Evolutionary conservation across 257 asterid genomes (phyloP).

Genomic region (Solanum dulcamara): DNA sequence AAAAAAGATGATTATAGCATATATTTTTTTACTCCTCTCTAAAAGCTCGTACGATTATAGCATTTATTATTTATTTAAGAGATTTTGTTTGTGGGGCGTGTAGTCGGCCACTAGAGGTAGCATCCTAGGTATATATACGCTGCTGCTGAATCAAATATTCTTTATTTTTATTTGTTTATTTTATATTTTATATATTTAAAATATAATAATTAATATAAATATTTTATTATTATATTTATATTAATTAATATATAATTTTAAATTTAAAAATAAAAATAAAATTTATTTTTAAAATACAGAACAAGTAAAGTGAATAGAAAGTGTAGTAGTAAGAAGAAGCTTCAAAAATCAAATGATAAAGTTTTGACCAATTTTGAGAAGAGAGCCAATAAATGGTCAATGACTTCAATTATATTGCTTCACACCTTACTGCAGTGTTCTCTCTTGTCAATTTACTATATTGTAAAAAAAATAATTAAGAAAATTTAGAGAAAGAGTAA

Average conservation of each 20-base stretch:
- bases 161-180: too few species aligned
- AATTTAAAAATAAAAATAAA: too few species aligned
- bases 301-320: too few species aligned
- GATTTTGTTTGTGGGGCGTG: neutral
- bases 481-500: neutral
- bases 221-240: too few species aligned
- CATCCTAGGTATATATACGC: constrained; percentile 12
- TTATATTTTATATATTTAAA: too few species aligned
- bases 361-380: constrained; percentile 4
- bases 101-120: constrained; percentile 17
- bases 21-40: too few species aligned
- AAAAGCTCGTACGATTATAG: too few species aligned
- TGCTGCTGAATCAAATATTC: neutral
- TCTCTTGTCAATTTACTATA: neutral
- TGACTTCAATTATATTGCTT: neutral
- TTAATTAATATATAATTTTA: too few species aligned
- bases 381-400: neutral
- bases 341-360: neutral
- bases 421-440: neutral
- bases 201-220: too few species aligned
- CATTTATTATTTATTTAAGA: too few species aligned
- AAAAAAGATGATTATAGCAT: too few species aligned
- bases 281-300: too few species aligned
- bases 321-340: neutral
- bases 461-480: neutral